phyloP scores from a whole-genome alignment of 208 protist genomes.

The Trypanosoma congolense region DNA sequence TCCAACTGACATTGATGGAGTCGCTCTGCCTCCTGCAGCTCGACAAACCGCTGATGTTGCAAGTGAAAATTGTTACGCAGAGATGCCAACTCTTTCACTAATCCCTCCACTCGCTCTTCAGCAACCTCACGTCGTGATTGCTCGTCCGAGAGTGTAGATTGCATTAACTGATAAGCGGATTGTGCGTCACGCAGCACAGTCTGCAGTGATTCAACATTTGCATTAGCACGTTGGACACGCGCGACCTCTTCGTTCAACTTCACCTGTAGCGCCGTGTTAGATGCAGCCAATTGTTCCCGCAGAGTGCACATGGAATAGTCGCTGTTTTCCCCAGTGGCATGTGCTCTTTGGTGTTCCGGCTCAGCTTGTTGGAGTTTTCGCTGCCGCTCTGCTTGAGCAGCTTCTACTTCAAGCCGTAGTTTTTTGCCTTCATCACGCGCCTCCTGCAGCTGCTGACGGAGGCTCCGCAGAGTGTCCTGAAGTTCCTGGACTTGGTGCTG shows the following conservation, averaged over 20 bases:
- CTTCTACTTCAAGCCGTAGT: slow-evolving; percentile 12
- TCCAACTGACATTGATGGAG: slow-evolving; percentile 15
- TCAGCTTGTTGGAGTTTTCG: slow-evolving; percentile 12
- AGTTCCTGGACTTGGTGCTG: slow-evolving; percentile 20
- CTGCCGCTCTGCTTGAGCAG: not conserved
- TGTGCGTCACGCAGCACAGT: slow-evolving; percentile 16
- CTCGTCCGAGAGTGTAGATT: slow-evolving; percentile 8
- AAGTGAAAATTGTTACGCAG: not conserved
- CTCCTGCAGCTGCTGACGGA: slow-evolving; percentile 2
- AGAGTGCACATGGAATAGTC: slow-evolving; percentile 11
- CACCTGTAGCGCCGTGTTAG: slow-evolving; percentile 19
- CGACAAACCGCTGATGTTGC: slow-evolving; percentile 8
- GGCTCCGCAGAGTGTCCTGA: not conserved
- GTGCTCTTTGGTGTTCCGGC: slow-evolving; percentile 12
- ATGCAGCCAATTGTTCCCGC: slow-evolving; percentile 18
- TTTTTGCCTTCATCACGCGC: slow-evolving; percentile 4
- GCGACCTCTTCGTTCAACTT: slow-evolving; percentile 21
- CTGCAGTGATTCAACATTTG: slow-evolving; percentile 18
- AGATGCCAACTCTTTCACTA: slow-evolving; percentile 3
- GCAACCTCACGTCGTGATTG: slow-evolving; percentile 6
- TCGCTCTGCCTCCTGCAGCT: slow-evolving; percentile 17
- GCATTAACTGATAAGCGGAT: slow-evolving; percentile 7
- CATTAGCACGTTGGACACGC: slow-evolving; percentile 17
- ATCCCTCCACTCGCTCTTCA: slow-evolving; percentile 11
- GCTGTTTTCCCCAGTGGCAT: slow-evolving; percentile 4